Evolutionary conservation across 768 basidiomycete species (phyloP).

Genomic region (Amanita inopinata): DNA sequence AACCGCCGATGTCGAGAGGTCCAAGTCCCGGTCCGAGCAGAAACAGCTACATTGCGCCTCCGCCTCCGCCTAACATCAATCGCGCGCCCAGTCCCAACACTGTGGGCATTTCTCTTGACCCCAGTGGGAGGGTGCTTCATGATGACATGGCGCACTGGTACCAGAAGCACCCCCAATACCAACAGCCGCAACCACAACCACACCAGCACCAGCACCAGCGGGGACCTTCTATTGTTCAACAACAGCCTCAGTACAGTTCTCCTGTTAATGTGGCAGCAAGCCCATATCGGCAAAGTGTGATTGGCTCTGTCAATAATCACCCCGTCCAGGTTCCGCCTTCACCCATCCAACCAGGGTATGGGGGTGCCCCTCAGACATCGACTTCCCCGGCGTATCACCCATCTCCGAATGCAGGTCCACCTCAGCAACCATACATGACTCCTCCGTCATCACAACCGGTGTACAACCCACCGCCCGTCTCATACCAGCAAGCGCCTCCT

Average conservation of each 20-base stretch:
- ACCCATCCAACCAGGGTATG: conserved; percentile 4
- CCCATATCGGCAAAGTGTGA: background rate
- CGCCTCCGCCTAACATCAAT: conserved; percentile 25
- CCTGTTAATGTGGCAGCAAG: conserved; percentile 1
- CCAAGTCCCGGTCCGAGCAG: conserved; percentile 42
- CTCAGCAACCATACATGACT: conserved; percentile 8
- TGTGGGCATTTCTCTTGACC: conserved; percentile 79
- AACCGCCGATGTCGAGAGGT: conserved; percentile 40
- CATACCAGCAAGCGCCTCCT: conserved; percentile 12
- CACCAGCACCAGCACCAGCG: conserved; percentile 8
- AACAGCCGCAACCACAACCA: conserved; percentile 1
- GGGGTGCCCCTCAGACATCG: background rate
- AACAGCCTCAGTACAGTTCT: conserved; percentile 7
- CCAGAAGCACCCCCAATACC: conserved; percentile 17
- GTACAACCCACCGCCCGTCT: conserved; percentile 11
- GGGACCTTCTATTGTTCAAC: background rate
- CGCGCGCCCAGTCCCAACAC: conserved; percentile 67
- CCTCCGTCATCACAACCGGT: conserved; percentile 10
- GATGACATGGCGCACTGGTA: conserved; percentile 68
- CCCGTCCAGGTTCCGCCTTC: background rate
- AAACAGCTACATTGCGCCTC: conserved; percentile 29
- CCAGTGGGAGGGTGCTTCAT: conserved; percentile 68
- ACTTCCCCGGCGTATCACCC: conserved; percentile 8
- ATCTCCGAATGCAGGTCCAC: background rate
- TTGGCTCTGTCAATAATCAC: background rate